Evolutionary conservation across 495 filamentous ascomycete species (phyloP), one percentile per base, ranked within the genome.

Genomic region (Glutinoglossum americanum): DNA sequence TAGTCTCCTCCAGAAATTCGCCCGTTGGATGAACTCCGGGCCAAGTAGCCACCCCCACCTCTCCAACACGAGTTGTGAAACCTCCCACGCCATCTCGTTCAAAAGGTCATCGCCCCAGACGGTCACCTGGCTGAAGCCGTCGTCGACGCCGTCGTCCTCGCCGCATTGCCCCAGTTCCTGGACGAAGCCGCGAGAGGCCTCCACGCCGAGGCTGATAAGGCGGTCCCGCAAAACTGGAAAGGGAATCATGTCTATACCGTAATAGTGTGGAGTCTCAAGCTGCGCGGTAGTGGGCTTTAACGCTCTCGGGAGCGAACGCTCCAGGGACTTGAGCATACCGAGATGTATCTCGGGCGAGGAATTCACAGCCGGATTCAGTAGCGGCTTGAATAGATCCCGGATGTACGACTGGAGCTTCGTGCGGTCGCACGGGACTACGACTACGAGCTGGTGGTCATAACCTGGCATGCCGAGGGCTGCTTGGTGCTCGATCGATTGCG

Each of bases 231-330:
- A 56, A 0, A 64, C 58, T 3, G 63, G 65, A 7, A 69, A 67
- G 19, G 70, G 63, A 27, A 73, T 62, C 51, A 72, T 59, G 57
- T 73, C 70, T 33, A 73, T 66, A 49, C 68, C 70, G 21, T 64
- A 68, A 51, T 70, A 70, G 57, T 73, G 70, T 11, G 66, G 64
- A 1, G 64, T 71, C 49, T 62, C 62, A 13, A 73, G 61, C 56
- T 73, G 70, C 23, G 63, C 54, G 32, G 61, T 60, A n/a, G 65
- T 69, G 7, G 70, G 70, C 51, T 62, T 64, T 2, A 73, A 56
- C 3, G 61, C 23, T 3, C 48, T 47, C 5, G 65, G 66, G 21
- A 68, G 55, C 17, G 30, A 58, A 2, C 58, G 59, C 23, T 58
- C 64, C 45, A 68, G 56, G 7, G 62, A 60, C 30, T 63, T 57